phyloP scores from a whole-genome alignment of 2,329 filamentous ascomycete species.

The Bipolaris sorokiniana region DNA sequence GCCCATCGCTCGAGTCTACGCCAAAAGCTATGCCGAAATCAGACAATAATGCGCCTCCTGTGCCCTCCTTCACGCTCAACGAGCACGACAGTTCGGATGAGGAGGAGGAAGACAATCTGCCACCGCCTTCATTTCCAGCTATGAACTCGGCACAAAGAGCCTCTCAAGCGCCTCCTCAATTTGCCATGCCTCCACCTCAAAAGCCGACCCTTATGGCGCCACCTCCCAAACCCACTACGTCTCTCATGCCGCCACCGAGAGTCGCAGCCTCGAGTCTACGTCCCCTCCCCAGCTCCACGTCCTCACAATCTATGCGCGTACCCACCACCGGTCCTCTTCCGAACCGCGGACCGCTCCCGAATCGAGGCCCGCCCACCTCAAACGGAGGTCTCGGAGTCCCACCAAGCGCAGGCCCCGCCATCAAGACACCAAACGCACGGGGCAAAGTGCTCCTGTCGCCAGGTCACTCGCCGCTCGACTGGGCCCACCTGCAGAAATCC shows the following conservation, averaged over 20 bases:
- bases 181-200: constrained; percentile 23
- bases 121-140: constrained; percentile 53
- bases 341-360: constrained; percentile 52
- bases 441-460: constrained; percentile 82
- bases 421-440: constrained; percentile 52
- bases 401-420: constrained; percentile 35
- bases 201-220: constrained; percentile 43
- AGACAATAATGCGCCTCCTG: constrained; percentile 23
- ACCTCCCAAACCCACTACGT: constrained; percentile 37
- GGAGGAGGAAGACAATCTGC: constrained; percentile 43
- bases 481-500: constrained; percentile 85
- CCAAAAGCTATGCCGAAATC: constrained; percentile 37
- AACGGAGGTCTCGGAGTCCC: constrained; percentile 49
- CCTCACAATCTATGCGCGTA: constrained; percentile 46
- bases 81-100: constrained; percentile 41
- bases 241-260: constrained; percentile 46
- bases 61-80: constrained; percentile 49
- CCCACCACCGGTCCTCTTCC: constrained; percentile 57
- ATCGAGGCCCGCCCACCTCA: constrained; percentile 49
- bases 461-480: constrained; percentile 93
- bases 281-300: constrained; percentile 32
- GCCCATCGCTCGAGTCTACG: constrained; percentile 39
- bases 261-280: constrained; percentile 48
- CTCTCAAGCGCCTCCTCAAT: constrained; percentile 28
- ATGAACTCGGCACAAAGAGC: constrained; percentile 55